A percentile compares a stretch with the other conserved stretches of the same genome.
Conservation (phyloP, 1,284 basidiomycete species). For the Apiotrichum siamense region DNA sequence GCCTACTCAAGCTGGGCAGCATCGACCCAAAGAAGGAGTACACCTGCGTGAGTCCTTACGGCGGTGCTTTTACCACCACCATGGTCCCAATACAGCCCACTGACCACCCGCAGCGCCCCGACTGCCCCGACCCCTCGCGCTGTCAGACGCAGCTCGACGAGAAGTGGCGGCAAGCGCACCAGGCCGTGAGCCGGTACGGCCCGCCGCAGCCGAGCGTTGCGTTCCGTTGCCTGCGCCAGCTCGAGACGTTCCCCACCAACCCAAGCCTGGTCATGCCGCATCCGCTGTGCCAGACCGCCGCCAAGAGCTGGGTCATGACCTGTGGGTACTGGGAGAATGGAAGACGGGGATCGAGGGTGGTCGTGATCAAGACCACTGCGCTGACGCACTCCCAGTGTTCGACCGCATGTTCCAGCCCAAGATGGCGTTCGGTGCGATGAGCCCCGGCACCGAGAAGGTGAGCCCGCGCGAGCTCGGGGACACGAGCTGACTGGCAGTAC, state of each 20-base stretch:
- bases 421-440: conserved; percentile 23
- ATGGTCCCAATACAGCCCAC: neutral
- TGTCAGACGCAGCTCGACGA: conserved; percentile 89
- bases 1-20: conserved; percentile 82
- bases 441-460: conserved; percentile 42
- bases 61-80: too few species aligned
- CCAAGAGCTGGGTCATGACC: conserved; percentile 75
- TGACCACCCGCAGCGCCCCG: conserved; percentile 56
- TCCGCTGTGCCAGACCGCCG: conserved; percentile 76
- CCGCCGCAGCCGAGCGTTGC: conserved; percentile 41
- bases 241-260: conserved; percentile 64
- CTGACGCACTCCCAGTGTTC: conserved; percentile 57
- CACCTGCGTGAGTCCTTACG: conserved; percentile 24
- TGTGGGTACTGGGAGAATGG: too few species aligned
- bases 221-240: conserved; percentile 22
- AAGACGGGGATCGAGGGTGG: too few species aligned
- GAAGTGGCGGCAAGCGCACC: conserved; percentile 84
- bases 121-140: conserved; percentile 69
- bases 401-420: conserved; percentile 71
- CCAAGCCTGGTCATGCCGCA: conserved; percentile 85
- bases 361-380: neutral
- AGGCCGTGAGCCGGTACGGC: conserved; percentile 79
- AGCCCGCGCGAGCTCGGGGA: conserved; percentile 1
- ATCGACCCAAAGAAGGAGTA: conserved; percentile 74
- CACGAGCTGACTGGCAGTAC: conserved; percentile 23